A percentile compares a stretch with the other conserved stretches of the same genome.
Evolutionary conservation across 495 filamentous ascomycete genomes (phyloP).

Genomic region (Penicillium simplicissimum): DNA sequence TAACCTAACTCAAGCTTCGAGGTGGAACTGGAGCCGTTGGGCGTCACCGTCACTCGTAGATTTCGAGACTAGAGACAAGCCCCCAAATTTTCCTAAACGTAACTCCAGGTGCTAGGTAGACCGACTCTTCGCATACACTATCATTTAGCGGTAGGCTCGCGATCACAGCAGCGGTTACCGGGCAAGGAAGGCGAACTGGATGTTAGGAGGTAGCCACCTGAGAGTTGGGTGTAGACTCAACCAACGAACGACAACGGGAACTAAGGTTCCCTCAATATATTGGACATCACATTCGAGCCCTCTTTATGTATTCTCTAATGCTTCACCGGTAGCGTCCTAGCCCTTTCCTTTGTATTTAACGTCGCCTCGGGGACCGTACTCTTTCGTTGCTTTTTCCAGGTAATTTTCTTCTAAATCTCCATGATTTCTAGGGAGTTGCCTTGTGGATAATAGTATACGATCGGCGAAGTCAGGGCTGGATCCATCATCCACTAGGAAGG

Average conservation of each 20-base stretch:
- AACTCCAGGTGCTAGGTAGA: neutral
- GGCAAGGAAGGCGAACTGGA: neutral
- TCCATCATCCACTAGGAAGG: too few species aligned
- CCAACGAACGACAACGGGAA: neutral
- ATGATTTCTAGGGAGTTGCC: too few species aligned
- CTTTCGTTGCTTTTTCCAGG: neutral
- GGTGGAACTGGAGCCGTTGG: conserved; percentile 1
- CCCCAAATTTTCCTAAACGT: neutral
- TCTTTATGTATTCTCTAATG: too few species aligned
- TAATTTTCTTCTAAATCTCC: neutral
- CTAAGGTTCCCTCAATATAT: neutral
- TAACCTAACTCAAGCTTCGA: conserved; percentile 1
- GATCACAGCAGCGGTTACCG: neutral
- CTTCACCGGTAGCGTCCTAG: too few species aligned
- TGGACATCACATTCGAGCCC: too few species aligned
- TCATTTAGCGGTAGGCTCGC: neutral
- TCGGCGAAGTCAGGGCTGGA: too few species aligned
- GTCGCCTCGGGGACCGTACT: neutral
- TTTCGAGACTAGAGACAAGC: neutral
- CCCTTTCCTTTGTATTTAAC: neutral
- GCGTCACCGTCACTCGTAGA: conserved; percentile 12
- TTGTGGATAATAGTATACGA: too few species aligned
- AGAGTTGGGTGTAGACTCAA: neutral
- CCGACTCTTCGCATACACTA: neutral
- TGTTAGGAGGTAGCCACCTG: too few species aligned